Evolutionary conservation across 345 rosid species (phyloP).

Genomic region (rapeseed (Brassica napus)): Da-Ae NC_063442.1:40596501-40597000

Average conservation of each 20-base stretch:
- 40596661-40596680: not conserved
- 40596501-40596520: not conserved
- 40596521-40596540: not conserved
- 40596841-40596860: not conserved
- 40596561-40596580: not conserved
- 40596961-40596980: not conserved
- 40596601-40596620: not conserved
- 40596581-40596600: not conserved
- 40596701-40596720: constrained; percentile 1
- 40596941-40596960: not conserved
- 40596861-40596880: not conserved
- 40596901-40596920: not conserved
- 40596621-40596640: not conserved
- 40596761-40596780: constrained; percentile 13
- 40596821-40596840: constrained; percentile 1
- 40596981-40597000: not conserved
- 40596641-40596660: not conserved
- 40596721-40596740: not conserved
- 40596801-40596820: constrained; percentile 6
- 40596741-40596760: not conserved
- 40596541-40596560: not conserved
- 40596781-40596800: constrained; percentile 19
- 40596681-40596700: not conserved
- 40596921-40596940: not conserved
- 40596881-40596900: not conserved